phyloP scores from a whole-genome alignment of 768 basidiomycete genomes.

The Leucogyrophana mollusca region DNA sequence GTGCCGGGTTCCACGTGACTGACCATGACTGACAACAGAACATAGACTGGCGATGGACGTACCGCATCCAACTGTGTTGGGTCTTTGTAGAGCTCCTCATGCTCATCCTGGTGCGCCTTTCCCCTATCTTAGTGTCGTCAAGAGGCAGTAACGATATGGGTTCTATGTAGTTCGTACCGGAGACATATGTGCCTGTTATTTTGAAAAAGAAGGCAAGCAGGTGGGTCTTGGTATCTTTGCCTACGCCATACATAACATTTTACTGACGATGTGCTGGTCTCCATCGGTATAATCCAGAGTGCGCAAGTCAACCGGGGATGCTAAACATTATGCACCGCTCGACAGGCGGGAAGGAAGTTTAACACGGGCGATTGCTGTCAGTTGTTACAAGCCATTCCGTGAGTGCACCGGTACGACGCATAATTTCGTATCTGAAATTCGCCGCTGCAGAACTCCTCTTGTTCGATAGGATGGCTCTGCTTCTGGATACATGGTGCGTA shows the following conservation, averaged over 20 bases:
- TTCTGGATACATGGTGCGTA: constrained; percentile 68
- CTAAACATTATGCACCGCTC: constrained; percentile 54
- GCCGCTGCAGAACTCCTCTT: constrained; percentile 51
- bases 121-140: too few relatives aligned
- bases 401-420: too few relatives aligned
- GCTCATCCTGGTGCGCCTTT: constrained; percentile 52
- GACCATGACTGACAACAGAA: too few relatives aligned
- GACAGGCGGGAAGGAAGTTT: constrained; percentile 52
- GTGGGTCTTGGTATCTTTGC: too few relatives aligned
- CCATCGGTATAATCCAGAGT: constrained; percentile 35
- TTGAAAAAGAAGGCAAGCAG: constrained; percentile 56
- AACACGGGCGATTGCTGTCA: constrained; percentile 46
- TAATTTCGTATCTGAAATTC: too few relatives aligned
- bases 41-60: constrained; percentile 75
- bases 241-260: too few relatives aligned
- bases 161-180: constrained; percentile 55
- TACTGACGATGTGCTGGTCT: too few relatives aligned
- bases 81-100: constrained; percentile 49
- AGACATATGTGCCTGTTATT: constrained; percentile 67
- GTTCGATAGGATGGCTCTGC: constrained; percentile 73
- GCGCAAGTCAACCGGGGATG: constrained; percentile 54
- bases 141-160: too few relatives aligned
- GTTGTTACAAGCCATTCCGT: constrained; percentile 75
- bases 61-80: constrained; percentile 71
- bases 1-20: too few relatives aligned